Evolutionary conservation across 176 grass and related monocot genomes (phyloP), one percentile per base, ranked within the genome.

Genomic region (Carex kokanica): DNA sequence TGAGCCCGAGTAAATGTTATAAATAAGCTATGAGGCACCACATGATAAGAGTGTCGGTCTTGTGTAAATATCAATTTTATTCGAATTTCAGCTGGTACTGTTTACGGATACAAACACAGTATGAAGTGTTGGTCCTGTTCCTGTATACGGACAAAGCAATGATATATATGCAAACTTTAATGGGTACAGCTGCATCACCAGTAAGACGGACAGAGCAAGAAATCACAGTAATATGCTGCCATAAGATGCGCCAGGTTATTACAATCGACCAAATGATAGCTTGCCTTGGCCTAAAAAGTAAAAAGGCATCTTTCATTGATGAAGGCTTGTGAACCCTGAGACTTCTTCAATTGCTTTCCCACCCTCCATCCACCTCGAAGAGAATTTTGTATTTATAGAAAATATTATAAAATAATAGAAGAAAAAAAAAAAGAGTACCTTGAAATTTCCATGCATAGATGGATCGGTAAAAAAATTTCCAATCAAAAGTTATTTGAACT

Each of bases 291-390:
- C 36, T 38, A 64, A 32, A 81, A 64, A 81, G 41, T 38, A 64
- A 32, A 81, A 64, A 81, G 41, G 58, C 59, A 81, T 41, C 29
- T 81, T 41, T 23, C 40, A 81, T 81, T 81, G 64, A 81, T 16
- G 11, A 15, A 43, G 59, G 15, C 58, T 60, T 63, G 59, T 81
- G 56, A 60, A 25, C 18, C 61, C n/a, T 45, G 70, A 64, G 34
- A 27, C 11, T 24, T 65, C 18, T 81, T 64, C 65, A 81, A 81
- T 81, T 63, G 41, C 61, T 40, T 49, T 60, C 70, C 52, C 40
- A 73, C 18, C 62, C n/a, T 24, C 11, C 43, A 43, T 12, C 36
- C 36, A 38, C 36, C 5, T 4, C 36, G 4, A 38, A 38, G 36
- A 38, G 36, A 38, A 38, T 38, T 6, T 38, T 38, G 0, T 38